Conservation (phyloP, 306 rosid genomes). For the Sophora flavescens region DNA sequence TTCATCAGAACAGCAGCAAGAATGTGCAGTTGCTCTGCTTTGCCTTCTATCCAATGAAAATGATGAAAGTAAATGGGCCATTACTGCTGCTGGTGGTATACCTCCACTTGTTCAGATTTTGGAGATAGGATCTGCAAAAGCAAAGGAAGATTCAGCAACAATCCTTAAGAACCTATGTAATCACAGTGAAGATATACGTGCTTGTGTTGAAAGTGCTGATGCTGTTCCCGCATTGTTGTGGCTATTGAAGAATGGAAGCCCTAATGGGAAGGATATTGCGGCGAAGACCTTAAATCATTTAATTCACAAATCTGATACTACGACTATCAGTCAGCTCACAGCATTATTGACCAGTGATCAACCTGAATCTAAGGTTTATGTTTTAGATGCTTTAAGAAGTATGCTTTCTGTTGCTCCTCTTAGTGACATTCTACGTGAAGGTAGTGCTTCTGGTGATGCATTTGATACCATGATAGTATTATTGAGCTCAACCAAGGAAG, state of each 20-base stretch:
- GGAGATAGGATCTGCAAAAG: constrained; percentile 94
- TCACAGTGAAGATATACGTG: constrained; percentile 99
- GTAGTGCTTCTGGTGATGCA: constrained; percentile 95
- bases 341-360: constrained; percentile 92
- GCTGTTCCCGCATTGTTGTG: constrained; percentile 97
- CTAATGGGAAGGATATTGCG: constrained; percentile 98
- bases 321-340: constrained; percentile 96
- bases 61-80: constrained; percentile 99
- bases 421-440: constrained; percentile 86
- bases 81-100: constrained; percentile 99
- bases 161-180: constrained; percentile 96
- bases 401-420: constrained; percentile 95
- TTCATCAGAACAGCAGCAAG: constrained; percentile 99
- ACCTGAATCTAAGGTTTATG: constrained; percentile 89
- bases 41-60: constrained; percentile 89
- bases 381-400: constrained; percentile 90
- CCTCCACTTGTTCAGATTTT: constrained; percentile 99
- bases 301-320: constrained; percentile 95
- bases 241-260: constrained; percentile 95
- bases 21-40: constrained; percentile 96
- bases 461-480: constrained; percentile 85
- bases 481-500: constrained; percentile 84
- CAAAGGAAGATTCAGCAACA: constrained; percentile 97
- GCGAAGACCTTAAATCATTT: constrained; percentile 95
- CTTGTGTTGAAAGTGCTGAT: constrained; percentile 99